Conservation (phyloP, 495 filamentous ascomycete species). For the Staphylotrichum tortipilum region DNA sequence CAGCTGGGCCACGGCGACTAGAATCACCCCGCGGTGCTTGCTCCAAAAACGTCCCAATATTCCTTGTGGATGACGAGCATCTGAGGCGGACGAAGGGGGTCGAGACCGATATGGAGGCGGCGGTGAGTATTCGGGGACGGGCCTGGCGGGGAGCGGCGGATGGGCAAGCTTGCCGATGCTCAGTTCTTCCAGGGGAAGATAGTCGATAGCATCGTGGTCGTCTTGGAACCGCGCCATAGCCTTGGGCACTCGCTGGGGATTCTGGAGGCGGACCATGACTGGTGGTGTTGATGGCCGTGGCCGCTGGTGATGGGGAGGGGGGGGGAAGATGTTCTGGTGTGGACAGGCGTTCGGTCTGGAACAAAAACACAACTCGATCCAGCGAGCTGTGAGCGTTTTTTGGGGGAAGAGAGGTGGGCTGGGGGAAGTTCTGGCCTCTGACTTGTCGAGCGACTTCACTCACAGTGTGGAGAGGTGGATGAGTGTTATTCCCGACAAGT, state of each 20-base stretch:
- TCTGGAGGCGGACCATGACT: slow-evolving; percentile 8
- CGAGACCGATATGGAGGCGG: slow-evolving; percentile 6
- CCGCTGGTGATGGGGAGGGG: too few species aligned
- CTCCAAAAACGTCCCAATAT: slow-evolving; percentile 20
- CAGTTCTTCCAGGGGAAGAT: slow-evolving; percentile 5
- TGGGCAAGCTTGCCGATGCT: slow-evolving; percentile 14
- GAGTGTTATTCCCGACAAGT: too few species aligned
- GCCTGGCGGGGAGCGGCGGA: slow-evolving; percentile 26
- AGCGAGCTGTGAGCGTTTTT: too few species aligned
- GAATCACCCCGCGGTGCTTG: slow-evolving; percentile 62
- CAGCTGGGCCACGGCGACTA: slow-evolving; percentile 69
- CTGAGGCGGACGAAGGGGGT: slow-evolving; percentile 8
- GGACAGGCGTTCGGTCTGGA: too few species aligned
- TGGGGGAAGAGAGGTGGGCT: too few species aligned
- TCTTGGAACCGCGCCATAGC: slow-evolving; percentile 11
- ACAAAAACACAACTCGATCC: too few species aligned
- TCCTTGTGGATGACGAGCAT: not conserved
- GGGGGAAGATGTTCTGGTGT: too few species aligned
- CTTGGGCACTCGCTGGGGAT: slow-evolving; percentile 9
- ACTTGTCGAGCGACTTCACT: too few species aligned
- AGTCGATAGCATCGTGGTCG: slow-evolving; percentile 24
- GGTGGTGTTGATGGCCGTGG: not conserved
- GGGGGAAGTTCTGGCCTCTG: too few species aligned
- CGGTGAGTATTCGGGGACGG: slow-evolving; percentile 15
- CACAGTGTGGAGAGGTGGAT: too few species aligned